Evolutionary conservation across 2,329 filamentous ascomycete genomes (phyloP), one percentile per base, ranked within the genome.

Genomic region (Coniochaeta hoffmannii): DNA sequence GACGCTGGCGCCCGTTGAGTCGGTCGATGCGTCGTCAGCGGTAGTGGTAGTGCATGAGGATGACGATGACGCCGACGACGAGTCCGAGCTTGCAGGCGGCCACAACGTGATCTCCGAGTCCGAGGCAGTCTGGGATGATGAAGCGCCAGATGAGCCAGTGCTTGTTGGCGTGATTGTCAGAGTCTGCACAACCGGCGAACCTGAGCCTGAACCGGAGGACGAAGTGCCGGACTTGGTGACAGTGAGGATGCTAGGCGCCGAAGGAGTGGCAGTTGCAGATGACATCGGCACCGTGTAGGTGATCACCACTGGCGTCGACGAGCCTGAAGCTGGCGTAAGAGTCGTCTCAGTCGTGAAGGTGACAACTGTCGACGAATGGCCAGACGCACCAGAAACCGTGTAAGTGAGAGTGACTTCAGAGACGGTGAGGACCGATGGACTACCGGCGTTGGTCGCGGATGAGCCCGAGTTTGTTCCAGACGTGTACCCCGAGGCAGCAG

Each of bases 401-500:
- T 57, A 58, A 8, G 50, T 54, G 11, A 59, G 26, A 31, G 54
- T 51, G n/a, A 56, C 49, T 17, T 55, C 41, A 35, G 41, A 38
- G 14, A 36, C 22, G 3, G 49, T 26, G 28, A 50, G 17, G 22
- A n/a, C 28, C 9, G 49, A 51, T 26, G 49, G 28, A 9, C 28
- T 15, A 51, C 28, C 49, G 15, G 28, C 19, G 28, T 34, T 34
- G 1, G 28, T 19, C 4, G 22, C 22, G 11, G 36, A 50, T 11
- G 49, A 15, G 2, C 53, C 28, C 17, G 34, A 36, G 14, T 11
- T 36, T 12, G 54, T 19, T 15, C 28, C 28, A 12, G 38, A 35
- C 15, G 50, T 7, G 31, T 52, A 34, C 17, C 17, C 28, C 31
- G 50, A 52, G 2, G 50, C 19, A 35, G 31, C 49, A 24, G 49